Evolutionary conservation across 345 rosid species (phyloP), one percentile per base, ranked within the genome.

Genomic region (Populus nigra): DNA sequence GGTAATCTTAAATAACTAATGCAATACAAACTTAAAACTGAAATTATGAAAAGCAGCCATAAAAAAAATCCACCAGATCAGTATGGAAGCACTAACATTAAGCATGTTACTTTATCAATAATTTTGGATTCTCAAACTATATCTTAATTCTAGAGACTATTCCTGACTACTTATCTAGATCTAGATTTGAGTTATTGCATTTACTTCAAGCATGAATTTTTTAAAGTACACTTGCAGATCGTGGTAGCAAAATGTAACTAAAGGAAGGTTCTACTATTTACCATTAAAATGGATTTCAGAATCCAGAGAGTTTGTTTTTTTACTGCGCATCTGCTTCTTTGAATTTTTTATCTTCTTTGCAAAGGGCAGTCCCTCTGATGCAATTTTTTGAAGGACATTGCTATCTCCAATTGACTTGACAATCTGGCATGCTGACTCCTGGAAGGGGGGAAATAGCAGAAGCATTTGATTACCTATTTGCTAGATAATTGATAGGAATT

Each of bases 391-490:
- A 86, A 96, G 97, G 79, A 93, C 81, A 66, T 63, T 77, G 55
- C 82, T 77, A 29, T 96, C 95, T 83, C 93, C 97, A 73, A 88
- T 73, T 10, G 93, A 88, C 84, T 83, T 90, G 74, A 96, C 89
- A 75, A 93, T 78, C 80, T 84, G 91, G 84, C 93, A 96, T 73
- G 99, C 97, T 55, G 91, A 85, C 82, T 84, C 97, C 97, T 96
- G 86, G 12, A 79, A n/a, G 67, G 78, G 83, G 38, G 63, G 71
- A 59, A 73, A 38, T 8, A 73, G 18, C 53, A 27, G 57, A 25
- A 59, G 79, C 78, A 80, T 45, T n/a, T 65, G 43, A 16, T 71
- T 36, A 18, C 33, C 29, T 50, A n/a, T 23, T 65, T 36, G 5
- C 35, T 31, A 29, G 5, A 7, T 66, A 45, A 72, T 9, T 71